Conservation (phyloP, 1,139 yeast genomes). For the Pichia sp. region DNA sequence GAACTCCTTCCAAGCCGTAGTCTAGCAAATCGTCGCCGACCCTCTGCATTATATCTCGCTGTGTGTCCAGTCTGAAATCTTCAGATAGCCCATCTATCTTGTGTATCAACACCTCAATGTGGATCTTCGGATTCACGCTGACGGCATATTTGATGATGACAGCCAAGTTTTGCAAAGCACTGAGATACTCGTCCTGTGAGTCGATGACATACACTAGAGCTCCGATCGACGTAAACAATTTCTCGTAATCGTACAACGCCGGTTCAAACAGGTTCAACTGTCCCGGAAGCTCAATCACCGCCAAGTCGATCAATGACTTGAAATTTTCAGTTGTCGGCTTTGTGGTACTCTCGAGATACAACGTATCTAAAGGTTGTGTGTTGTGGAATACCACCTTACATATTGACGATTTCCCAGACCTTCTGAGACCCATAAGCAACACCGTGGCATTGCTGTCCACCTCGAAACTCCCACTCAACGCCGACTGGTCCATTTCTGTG, state of each 20-base stretch:
- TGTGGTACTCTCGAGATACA: constrained; percentile 85
- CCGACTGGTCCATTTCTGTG: constrained; percentile 10
- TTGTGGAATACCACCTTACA: constrained; percentile 94
- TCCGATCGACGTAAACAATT: constrained; percentile 79
- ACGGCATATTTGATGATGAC: constrained; percentile 87
- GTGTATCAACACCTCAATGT: constrained; percentile 89
- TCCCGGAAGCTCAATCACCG: constrained; percentile 96
- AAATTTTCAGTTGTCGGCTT: constrained; percentile 77
- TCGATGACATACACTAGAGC: constrained; percentile 93
- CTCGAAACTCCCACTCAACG: constrained; percentile 14
- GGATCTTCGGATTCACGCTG: constrained; percentile 77
- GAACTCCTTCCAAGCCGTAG: constrained; percentile 85
- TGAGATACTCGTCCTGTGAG: constrained; percentile 89
- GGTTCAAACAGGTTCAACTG: constrained; percentile 89
- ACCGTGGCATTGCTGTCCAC: constrained; percentile 62
- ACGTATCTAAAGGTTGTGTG: constrained; percentile 93
- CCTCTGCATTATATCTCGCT: constrained; percentile 92
- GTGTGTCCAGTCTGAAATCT: constrained; percentile 90
- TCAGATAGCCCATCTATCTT: constrained; percentile 93
- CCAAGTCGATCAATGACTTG: constrained; percentile 72
- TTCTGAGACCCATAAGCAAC: constrained; percentile 79
- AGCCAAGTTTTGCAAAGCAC: constrained; percentile 83
- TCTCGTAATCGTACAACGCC: constrained; percentile 61
- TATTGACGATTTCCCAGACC: constrained; percentile 79
- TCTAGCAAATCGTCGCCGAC: constrained; percentile 90